A percentile compares a stretch with the other conserved stretches of the same genome.
phyloP scores from a whole-genome alignment of 257 asterid genomes.

The Solanum clarkiae region DNA sequence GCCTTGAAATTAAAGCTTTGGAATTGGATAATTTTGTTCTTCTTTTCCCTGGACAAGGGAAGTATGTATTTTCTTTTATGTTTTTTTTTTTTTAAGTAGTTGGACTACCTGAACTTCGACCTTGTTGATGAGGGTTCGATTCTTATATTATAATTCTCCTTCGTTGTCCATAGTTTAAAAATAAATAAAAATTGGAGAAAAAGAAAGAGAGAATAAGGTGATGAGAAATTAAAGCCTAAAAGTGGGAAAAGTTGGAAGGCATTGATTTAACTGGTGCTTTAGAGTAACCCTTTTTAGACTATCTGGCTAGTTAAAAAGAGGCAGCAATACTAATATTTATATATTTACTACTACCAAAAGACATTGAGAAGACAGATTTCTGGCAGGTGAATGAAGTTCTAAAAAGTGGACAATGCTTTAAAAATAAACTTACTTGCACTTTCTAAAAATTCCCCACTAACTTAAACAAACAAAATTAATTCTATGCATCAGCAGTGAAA shows the following conservation, averaged over 20 bases:
- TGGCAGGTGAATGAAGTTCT: neutral
- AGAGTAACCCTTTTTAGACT: conserved; percentile 1
- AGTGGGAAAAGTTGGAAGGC: neutral
- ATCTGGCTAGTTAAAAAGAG: neutral
- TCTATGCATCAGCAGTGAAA: neutral
- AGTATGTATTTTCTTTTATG: too few species aligned
- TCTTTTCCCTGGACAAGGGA: neutral
- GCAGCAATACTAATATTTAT: neutral
- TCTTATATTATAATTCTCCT: too few species aligned
- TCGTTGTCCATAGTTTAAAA: too few species aligned
- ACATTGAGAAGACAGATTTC: conserved; percentile 7
- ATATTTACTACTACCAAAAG: neutral
- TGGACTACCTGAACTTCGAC: too few species aligned
- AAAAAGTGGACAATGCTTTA: neutral
- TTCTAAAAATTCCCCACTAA: neutral
- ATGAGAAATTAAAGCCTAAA: neutral
- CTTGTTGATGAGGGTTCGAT: too few species aligned
- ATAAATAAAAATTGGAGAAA: neutral
- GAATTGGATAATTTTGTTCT: neutral
- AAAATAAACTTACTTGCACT: neutral
- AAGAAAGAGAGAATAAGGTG: neutral
- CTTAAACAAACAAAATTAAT: neutral
- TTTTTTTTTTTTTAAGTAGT: neutral
- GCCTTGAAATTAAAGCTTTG: neutral
- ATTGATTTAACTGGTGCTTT: neutral